These are phyloP conservation scores for Trametes sp. DNA, from an alignment of 1,284 basidiomycete species.

Conservation along the genomic window DNA sequence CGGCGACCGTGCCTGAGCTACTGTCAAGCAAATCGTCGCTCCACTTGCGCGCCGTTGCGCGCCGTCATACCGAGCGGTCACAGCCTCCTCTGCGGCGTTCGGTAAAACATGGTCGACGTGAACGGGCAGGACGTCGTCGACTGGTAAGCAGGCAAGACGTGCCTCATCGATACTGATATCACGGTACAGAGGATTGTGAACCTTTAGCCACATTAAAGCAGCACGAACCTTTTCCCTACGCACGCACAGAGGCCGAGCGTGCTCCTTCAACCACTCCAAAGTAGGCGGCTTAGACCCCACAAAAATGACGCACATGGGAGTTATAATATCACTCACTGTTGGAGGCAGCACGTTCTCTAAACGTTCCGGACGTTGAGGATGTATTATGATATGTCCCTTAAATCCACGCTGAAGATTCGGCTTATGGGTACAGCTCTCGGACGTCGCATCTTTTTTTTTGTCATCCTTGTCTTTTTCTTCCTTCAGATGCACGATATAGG, in stretches of 20 bases:
- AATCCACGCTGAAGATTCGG: background rate
- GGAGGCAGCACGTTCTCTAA: background rate
- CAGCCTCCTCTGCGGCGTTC: background rate
- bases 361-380: background rate
- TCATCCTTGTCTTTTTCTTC: background rate
- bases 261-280: background rate
- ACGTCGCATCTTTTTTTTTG: background rate
- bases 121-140: background rate
- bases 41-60: too few species aligned
- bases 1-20: background rate
- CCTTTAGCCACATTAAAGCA: background rate
- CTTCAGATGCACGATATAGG: background rate
- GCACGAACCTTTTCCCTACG: background rate
- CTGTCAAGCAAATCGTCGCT: too few species aligned
- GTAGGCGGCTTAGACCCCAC: background rate
- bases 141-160: background rate
- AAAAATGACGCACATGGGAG: background rate
- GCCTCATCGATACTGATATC: background rate
- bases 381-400: background rate
- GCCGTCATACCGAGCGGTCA: background rate
- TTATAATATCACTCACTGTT: background rate
- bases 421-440: background rate
- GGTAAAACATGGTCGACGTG: background rate
- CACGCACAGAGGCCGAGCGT: background rate
- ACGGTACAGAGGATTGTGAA: background rate